Evolutionary conservation across 2,329 filamentous ascomycete species (phyloP), one percentile per base, ranked within the genome.

Genomic region (Ophiostoma triangulosporum): DNA sequence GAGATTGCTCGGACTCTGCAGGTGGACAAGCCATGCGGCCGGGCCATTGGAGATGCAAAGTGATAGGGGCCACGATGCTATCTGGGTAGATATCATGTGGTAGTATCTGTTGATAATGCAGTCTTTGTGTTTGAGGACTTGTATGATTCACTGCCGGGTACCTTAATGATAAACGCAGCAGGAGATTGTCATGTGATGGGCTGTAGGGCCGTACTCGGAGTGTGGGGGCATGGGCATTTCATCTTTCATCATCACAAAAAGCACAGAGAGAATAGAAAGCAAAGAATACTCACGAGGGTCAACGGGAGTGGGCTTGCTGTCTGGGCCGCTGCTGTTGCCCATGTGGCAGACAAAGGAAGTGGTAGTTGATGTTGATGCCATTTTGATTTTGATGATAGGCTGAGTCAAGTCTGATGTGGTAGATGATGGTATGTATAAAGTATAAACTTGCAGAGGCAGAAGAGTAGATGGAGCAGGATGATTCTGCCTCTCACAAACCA

Each of bases 211-310:
- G 31, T 8, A 33, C 6, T 31, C 6, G 29, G 29, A 33, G 31
- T 12, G 11, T 12, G 31, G 31, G 9, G 36, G 17, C 36, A 45
- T n/a, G 33, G 26, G 35, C n/a, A 43, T 12, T 7, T 9, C 9
- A 20, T n/a, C n/a, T n/a, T n/a, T n/a, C 31, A n/a, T 20, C 17
- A 46, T 31, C 4, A 9, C 15, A 48, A 32, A 8, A 53, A 38
- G 27, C 6, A 32, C 11, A 6, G 15, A 8, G 31, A 14, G 9
- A 33, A 33, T 14, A 33, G 31, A 33, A 33, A 33, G 4, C 31
- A 33, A 33, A 6, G 29, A 11, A 11, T 26, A 51, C 53, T 51
- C 15, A 54, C 53, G 33, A 31, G 53, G 53, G 11, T 54, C 53
- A 33, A 54, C 33, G 4, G 53, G 53, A n/a, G 14, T 20, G n/a